These are phyloP conservation scores for Pyrus betulifolia DNA, from an alignment of 306 rosid genomes.

Conservation along the genomic window DNA sequence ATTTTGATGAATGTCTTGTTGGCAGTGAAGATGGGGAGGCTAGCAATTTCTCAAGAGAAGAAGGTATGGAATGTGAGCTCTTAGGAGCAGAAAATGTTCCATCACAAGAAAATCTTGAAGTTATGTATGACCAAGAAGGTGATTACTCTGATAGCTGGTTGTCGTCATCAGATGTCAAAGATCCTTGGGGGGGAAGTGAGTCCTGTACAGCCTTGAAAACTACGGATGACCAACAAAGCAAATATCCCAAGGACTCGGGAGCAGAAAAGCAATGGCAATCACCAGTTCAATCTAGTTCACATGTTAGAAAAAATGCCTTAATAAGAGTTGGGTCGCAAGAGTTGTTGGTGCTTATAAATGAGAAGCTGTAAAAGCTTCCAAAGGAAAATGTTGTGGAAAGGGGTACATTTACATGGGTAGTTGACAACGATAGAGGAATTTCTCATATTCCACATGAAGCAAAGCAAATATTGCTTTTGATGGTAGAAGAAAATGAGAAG, in stretches of 20 bases:
- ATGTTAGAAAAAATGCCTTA: constrained; percentile 66
- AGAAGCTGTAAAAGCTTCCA: constrained; percentile 46
- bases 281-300: constrained; percentile 40
- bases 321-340: constrained; percentile 80
- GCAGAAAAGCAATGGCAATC: constrained; percentile 13
- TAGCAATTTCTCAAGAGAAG: constrained; percentile 25
- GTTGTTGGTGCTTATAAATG: constrained; percentile 63
- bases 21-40: constrained; percentile 29
- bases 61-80: background rate
- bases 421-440: background rate
- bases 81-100: constrained; percentile 24
- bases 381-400: constrained; percentile 43
- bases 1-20: constrained; percentile 28
- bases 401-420: constrained; percentile 9
- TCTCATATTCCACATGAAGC: background rate
- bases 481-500: background rate
- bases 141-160: constrained; percentile 57
- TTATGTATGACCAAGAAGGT: constrained; percentile 33
- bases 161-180: constrained; percentile 30
- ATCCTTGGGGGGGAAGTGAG: constrained; percentile 26
- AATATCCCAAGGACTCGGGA: constrained; percentile 8
- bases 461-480: background rate
- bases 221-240: constrained; percentile 19
- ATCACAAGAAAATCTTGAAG: constrained; percentile 12
- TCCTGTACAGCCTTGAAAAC: constrained; percentile 15